A percentile compares a stretch with the other conserved stretches of the same genome.
These are phyloP conservation scores for Voacanga thouarsii DNA, from an alignment of 257 asterid genomes.

Conservation along the genomic window DNA sequence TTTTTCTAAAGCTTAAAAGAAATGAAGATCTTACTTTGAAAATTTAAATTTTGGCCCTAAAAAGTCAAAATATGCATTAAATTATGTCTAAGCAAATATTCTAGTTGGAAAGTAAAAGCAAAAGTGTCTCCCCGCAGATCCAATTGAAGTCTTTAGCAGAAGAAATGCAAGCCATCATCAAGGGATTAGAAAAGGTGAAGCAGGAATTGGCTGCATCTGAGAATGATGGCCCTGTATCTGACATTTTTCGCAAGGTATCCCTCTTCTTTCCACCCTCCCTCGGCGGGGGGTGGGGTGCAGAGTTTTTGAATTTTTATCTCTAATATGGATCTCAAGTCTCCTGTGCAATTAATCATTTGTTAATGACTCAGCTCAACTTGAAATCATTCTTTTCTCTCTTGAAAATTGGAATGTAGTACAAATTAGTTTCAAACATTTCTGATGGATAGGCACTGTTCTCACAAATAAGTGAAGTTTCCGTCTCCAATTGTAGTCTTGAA, in stretches of 20 bases:
- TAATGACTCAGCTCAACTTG: not conserved
- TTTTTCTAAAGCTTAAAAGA: not conserved
- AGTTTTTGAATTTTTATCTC: conserved; percentile 12
- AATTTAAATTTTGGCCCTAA: not conserved
- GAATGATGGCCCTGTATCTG: conserved; percentile 96
- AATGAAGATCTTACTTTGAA: too few relatives aligned
- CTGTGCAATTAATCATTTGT: not conserved
- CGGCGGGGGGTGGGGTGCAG: too few relatives aligned
- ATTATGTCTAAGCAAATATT: not conserved
- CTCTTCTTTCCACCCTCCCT: too few relatives aligned
- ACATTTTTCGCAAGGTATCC: conserved; percentile 75
- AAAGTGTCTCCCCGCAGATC: conserved; percentile 47
- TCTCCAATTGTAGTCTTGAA: not conserved
- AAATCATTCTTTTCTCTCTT: not conserved
- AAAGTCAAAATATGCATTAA: not conserved
- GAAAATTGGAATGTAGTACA: not conserved
- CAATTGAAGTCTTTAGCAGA: conserved; percentile 97
- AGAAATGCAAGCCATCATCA: conserved; percentile 99
- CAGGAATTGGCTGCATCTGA: conserved; percentile 85
- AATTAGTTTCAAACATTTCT: not conserved
- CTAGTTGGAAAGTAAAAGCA: conserved; percentile 1
- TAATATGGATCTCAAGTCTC: not conserved
- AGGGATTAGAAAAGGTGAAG: conserved; percentile 92
- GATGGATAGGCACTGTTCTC: not conserved
- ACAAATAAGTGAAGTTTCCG: not conserved